phyloP scores from a whole-genome alignment of 148 eudicot genomes.

The Dianthus caryophyllus region DNA sequence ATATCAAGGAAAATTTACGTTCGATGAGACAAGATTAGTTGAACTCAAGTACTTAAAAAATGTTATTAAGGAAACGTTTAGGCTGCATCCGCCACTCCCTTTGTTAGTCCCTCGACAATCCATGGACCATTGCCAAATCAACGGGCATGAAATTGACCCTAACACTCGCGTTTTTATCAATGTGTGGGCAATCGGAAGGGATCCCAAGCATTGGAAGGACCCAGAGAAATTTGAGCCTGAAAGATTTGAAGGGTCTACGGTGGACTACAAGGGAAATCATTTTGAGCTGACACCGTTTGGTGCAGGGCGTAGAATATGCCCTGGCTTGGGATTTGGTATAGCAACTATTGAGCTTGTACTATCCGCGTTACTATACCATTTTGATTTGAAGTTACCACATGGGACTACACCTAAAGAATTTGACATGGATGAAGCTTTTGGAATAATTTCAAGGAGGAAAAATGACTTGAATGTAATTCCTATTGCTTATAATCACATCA shows the following conservation, averaged over 20 bases:
- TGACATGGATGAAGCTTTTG: constrained; percentile 27
- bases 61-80: constrained; percentile 26
- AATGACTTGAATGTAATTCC: constrained; percentile 12
- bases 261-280: constrained; percentile 25
- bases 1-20: background rate
- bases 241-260: constrained; percentile 23
- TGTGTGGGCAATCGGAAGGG: constrained; percentile 27
- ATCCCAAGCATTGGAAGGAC: constrained; percentile 25
- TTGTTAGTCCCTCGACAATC: constrained; percentile 23
- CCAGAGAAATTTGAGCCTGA: constrained; percentile 24
- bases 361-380: constrained; percentile 24
- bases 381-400: constrained; percentile 26
- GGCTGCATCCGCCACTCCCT: constrained; percentile 33
- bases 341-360: constrained; percentile 19
- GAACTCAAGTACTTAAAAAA: constrained; percentile 25
- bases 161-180: constrained; percentile 24
- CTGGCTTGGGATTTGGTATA: constrained; percentile 25
- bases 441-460: constrained; percentile 8
- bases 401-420: constrained; percentile 8
- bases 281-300: constrained; percentile 34
- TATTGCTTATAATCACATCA: background rate
- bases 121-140: constrained; percentile 10
- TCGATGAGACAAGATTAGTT: constrained; percentile 5
- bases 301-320: constrained; percentile 30
- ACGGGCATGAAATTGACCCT: constrained; percentile 10